These are phyloP conservation scores for Debaryomyces subglobosus DNA, from an alignment of 1,139 yeast genomes.

Conservation along the genomic window DNA sequence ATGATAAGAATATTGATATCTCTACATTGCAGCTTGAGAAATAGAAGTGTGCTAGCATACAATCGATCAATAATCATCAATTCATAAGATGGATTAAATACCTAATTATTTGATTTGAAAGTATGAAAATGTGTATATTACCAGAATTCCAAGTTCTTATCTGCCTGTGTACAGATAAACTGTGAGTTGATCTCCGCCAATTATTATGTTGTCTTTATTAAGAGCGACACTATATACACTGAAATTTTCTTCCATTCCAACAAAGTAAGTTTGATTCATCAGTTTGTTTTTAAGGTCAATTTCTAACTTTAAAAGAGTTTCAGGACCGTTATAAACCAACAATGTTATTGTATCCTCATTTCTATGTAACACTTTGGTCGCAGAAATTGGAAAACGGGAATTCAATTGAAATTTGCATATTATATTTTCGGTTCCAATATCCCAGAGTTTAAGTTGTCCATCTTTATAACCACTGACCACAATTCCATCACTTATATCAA, in stretches of 20 bases:
- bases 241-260: slow-evolving; percentile 28
- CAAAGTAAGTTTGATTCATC: slow-evolving; percentile 17
- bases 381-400: slow-evolving; percentile 13
- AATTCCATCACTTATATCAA: slow-evolving; percentile 18
- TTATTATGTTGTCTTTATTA: slow-evolving; percentile 15
- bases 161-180: not conserved
- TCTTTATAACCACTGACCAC: slow-evolving; percentile 28
- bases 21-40: too few species aligned
- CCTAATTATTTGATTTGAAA: too few species aligned
- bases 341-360: slow-evolving; percentile 5
- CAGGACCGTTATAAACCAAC: slow-evolving; percentile 28
- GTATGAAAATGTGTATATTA: too few species aligned
- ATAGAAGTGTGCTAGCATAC: too few species aligned
- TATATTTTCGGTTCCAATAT: slow-evolving; percentile 5
- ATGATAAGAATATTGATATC: too few species aligned
- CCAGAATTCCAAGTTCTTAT: not conserved
- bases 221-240: slow-evolving; percentile 17
- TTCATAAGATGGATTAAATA: too few species aligned
- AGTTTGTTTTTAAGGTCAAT: slow-evolving; percentile 11
- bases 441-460: slow-evolving; percentile 23
- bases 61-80: too few species aligned
- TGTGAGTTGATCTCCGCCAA: slow-evolving; percentile 13
- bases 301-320: slow-evolving; percentile 18
- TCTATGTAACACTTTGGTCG: slow-evolving; percentile 9
- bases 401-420: slow-evolving; percentile 15